Evolutionary conservation across 2,329 filamentous ascomycete species (phyloP).

Genomic region (Penicillium griseofulvum): DNA sequence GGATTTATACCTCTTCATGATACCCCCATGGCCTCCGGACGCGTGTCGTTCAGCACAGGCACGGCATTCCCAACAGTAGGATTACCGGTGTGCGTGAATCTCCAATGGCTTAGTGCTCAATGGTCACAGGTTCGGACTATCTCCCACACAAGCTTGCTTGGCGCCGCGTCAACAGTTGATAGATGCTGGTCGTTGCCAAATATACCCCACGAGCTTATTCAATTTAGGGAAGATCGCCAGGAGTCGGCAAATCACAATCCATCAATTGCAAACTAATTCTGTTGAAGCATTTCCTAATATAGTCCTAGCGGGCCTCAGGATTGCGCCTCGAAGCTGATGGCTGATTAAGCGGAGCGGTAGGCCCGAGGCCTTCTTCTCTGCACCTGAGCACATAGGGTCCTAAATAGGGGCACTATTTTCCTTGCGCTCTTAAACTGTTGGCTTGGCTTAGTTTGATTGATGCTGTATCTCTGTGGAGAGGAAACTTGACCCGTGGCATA

Average conservation of each 20-base stretch:
- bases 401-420: background rate
- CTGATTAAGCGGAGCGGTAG: background rate
- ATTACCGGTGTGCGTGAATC: background rate
- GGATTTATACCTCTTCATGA: slow-evolving; percentile 1
- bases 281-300: background rate
- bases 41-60: slow-evolving; percentile 1
- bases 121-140: background rate
- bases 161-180: slow-evolving; percentile 14
- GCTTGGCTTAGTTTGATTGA: too few species aligned
- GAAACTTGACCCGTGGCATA: too few species aligned
- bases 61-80: background rate
- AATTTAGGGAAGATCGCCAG: slow-evolving; percentile 1
- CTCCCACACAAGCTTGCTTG: slow-evolving; percentile 5
- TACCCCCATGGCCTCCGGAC: background rate
- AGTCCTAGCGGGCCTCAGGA: background rate
- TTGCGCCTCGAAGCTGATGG: background rate
- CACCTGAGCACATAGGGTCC: too few species aligned
- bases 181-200: background rate
- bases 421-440: background rate
- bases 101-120: background rate
- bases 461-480: background rate
- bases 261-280: background rate
- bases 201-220: slow-evolving; percentile 17
- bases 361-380: background rate
- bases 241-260: background rate